phyloP scores from a whole-genome alignment of 257 asterid genomes.

The Ilex asprella region DNA sequence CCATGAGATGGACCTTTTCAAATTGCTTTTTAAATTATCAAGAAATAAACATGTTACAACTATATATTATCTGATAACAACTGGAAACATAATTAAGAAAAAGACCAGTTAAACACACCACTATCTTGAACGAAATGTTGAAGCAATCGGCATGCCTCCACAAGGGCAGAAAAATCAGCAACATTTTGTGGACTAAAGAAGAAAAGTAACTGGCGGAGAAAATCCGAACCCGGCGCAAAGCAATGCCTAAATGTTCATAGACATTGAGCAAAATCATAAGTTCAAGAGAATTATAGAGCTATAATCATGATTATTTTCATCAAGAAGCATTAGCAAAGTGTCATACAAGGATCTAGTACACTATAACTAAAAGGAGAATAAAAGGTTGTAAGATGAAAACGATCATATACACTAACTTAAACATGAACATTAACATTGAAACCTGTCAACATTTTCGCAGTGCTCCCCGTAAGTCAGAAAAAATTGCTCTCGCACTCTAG shows the following conservation, averaged over 20 bases:
- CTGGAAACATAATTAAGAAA: constrained; percentile 5
- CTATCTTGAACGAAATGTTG: constrained; percentile 50
- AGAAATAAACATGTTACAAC: no score
- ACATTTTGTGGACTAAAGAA: constrained; percentile 71
- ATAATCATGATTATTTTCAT: no score
- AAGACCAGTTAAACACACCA: constrained; percentile 49
- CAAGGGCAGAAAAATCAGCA: constrained; percentile 72
- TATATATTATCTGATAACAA: neutral
- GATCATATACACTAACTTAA: neutral
- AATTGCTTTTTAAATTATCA: no score
- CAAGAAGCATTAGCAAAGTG: constrained; percentile 1
- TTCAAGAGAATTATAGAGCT: no score
- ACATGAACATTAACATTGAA: constrained; percentile 13
- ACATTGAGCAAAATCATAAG: no score
- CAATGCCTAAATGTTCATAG: constrained; percentile 53
- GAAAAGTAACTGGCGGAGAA: constrained; percentile 70
- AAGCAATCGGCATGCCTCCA: constrained; percentile 71
- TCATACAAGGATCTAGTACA: constrained; percentile 6
- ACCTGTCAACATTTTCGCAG: constrained; percentile 75
- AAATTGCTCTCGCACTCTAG: constrained; percentile 67
- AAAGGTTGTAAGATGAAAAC: constrained; percentile 7
- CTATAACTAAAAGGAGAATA: constrained; percentile 1
- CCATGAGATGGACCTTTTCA: no score
- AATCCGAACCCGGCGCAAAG: constrained; percentile 79
- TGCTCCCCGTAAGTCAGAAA: constrained; percentile 56